phyloP scores from a whole-genome alignment of 2,329 filamentous ascomycete genomes.

The Hymenoscyphus repandus region DNA sequence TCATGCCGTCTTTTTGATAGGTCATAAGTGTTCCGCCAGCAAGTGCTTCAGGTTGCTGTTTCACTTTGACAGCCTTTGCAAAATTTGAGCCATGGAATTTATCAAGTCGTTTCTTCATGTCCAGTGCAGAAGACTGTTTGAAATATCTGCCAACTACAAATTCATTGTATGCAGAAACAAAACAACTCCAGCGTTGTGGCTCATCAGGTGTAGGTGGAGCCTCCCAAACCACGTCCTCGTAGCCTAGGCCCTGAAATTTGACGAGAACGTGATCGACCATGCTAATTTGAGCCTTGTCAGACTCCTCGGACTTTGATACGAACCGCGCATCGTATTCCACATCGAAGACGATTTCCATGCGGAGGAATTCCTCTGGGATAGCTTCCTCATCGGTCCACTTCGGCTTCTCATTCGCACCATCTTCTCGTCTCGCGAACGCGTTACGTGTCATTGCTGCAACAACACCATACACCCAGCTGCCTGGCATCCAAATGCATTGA shows the following conservation, averaged over 20 bases:
- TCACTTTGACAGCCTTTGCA: conserved; percentile 56
- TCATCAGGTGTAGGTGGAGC: conserved; percentile 63
- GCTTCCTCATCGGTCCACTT: conserved; percentile 71
- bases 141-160: conserved; percentile 78
- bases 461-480: conserved; percentile 80
- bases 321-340: conserved; percentile 60
- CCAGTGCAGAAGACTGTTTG: conserved; percentile 45
- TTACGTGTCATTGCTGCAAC: conserved; percentile 59
- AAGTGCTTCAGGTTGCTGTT: conserved; percentile 67
- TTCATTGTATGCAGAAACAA: conserved; percentile 77
- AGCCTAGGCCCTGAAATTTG: conserved; percentile 89
- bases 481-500: conserved; percentile 80
- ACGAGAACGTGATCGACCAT: conserved; percentile 71
- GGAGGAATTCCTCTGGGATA: conserved; percentile 79
- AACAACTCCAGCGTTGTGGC: conserved; percentile 68
- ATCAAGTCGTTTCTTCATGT: conserved; percentile 62
- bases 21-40: conserved; percentile 80
- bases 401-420: conserved; percentile 52
- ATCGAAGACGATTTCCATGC: conserved; percentile 83
- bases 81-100: conserved; percentile 65
- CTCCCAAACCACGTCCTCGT: conserved; percentile 91
- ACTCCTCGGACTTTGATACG: conserved; percentile 53
- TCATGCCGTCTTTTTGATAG: conserved; percentile 88
- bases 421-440: conserved; percentile 69
- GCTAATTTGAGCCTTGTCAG: conserved; percentile 65